Conservation (phyloP, 768 basidiomycete genomes). For the Calocera cornea region DNA sequence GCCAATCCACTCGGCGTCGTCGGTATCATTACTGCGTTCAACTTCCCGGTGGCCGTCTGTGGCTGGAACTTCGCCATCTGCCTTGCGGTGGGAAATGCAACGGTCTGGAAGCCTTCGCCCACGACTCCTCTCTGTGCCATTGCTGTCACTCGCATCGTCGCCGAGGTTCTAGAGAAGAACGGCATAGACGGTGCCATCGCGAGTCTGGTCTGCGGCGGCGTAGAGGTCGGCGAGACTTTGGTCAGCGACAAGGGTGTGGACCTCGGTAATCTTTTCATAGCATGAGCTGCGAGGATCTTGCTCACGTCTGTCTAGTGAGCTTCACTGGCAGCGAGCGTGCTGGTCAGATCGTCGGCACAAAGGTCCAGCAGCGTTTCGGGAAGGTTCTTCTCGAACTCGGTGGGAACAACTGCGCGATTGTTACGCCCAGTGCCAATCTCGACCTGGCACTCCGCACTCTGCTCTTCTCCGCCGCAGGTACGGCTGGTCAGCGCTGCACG, state of each 20-base stretch:
- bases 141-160: conserved; percentile 74
- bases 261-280: conserved; percentile 40
- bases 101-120: conserved; percentile 89
- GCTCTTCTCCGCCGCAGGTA: conserved; percentile 88
- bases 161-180: conserved; percentile 67
- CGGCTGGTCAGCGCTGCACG: conserved; percentile 59
- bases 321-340: conserved; percentile 90
- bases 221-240: conserved; percentile 63
- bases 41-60: conserved; percentile 90
- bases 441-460: conserved; percentile 78
- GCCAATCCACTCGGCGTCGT: conserved; percentile 77
- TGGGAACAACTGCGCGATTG: conserved; percentile 87
- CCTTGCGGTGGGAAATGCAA: conserved; percentile 80
- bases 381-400: conserved; percentile 84
- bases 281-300: background rate
- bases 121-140: conserved; percentile 83
- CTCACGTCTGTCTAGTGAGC: conserved; percentile 42
- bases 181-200: conserved; percentile 74
- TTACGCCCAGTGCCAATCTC: conserved; percentile 90
- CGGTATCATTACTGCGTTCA: conserved; percentile 78
- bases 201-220: conserved; percentile 68
- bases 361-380: conserved; percentile 76
- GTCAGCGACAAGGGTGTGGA: conserved; percentile 63
- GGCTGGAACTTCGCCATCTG: conserved; percentile 89
- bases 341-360: conserved; percentile 76